phyloP scores from a whole-genome alignment of 805 yeast species.

The Wickerhamomyces alni region DNA sequence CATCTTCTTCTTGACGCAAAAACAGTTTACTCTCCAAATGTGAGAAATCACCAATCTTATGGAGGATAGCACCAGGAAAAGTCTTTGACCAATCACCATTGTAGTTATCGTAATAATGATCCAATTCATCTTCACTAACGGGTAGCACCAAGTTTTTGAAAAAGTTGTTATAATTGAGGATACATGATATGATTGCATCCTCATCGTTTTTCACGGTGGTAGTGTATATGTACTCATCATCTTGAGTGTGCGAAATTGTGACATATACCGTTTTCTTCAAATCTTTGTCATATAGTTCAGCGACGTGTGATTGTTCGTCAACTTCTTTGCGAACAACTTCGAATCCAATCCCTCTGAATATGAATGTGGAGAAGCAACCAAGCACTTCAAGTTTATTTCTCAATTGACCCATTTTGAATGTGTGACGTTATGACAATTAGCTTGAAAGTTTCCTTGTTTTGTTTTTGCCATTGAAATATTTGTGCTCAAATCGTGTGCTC shows the following conservation, averaged over 20 bases:
- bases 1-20: no score
- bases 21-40: neutral
- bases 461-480: neutral
- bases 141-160: neutral
- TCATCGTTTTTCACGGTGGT: neutral
- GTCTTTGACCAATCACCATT: neutral
- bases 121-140: neutral
- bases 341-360: neutral
- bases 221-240: neutral
- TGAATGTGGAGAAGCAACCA: neutral
- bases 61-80: neutral
- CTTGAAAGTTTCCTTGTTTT: no score
- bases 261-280: neutral
- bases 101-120: neutral
- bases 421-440: no score
- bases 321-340: neutral
- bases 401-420: neutral
- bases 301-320: neutral
- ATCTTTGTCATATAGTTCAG: neutral
- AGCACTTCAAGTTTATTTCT: neutral
- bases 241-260: neutral
- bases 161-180: neutral
- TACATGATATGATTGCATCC: neutral
- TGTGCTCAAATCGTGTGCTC: no score
- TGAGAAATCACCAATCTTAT: neutral